Evolutionary conservation across 2,329 filamentous ascomycete genomes (phyloP).

Genomic region (Fusarium sarcochroum): DNA sequence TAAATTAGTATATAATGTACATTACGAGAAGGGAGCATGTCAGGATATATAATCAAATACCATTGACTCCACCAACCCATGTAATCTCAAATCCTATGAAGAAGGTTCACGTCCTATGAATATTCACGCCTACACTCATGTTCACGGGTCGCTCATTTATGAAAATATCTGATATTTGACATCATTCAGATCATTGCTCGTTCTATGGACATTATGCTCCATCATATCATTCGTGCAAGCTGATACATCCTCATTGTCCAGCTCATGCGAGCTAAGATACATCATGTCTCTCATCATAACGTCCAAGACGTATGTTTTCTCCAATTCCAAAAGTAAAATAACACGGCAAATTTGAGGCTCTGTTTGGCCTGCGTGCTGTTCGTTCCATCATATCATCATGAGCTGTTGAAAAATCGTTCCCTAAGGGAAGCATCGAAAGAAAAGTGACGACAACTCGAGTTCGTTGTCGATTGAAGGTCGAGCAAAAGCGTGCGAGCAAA

Average conservation of each 20-base stretch:
- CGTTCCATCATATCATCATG: conserved; percentile 51
- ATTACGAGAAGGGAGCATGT: conserved; percentile 20
- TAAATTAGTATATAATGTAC: conserved; percentile 39
- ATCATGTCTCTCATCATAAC: conserved; percentile 41
- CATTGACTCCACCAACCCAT: neutral
- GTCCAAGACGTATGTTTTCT: conserved; percentile 16
- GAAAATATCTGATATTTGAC: conserved; percentile 9
- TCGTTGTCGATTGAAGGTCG: conserved; percentile 19
- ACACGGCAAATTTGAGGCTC: conserved; percentile 44
- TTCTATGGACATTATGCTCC: conserved; percentile 47
- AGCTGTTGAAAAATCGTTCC: conserved; percentile 42
- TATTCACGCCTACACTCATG: neutral
- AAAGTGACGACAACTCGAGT: conserved; percentile 24
- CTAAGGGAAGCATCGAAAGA: conserved; percentile 25
- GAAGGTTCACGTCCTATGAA: neutral
- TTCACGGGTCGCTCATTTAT: neutral
- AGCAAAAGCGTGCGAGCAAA: conserved; percentile 20
- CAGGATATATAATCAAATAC: conserved; percentile 8
- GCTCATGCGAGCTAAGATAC: conserved; percentile 21
- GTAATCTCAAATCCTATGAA: neutral
- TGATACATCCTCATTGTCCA: conserved; percentile 13
- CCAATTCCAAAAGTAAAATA: conserved; percentile 38
- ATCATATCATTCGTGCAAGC: conserved; percentile 28
- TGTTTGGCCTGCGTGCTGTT: conserved; percentile 48
- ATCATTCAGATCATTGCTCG: conserved; percentile 47